These are phyloP conservation scores for Solanum corneliomulleri DNA, from an alignment of 257 asterid species.

Conservation along the genomic window DNA sequence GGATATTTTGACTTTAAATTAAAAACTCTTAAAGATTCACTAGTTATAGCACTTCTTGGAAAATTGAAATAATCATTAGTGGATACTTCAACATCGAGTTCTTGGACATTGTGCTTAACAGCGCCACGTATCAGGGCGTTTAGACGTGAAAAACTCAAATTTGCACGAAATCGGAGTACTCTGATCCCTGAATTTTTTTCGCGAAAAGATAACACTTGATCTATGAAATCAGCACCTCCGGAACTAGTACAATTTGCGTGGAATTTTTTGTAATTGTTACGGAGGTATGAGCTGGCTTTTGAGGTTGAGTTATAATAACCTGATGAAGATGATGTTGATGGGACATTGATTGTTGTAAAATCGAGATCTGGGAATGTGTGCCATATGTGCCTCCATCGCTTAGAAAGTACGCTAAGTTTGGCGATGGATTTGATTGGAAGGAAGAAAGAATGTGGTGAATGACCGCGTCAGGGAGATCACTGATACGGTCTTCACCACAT, in stretches of 20 bases:
- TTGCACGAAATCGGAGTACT: slow-evolving; percentile 41
- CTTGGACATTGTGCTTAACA: slow-evolving; percentile 51
- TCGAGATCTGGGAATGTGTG: slow-evolving; percentile 73
- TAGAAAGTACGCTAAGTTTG: slow-evolving; percentile 46
- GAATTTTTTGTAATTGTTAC: not conserved
- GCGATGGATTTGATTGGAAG: slow-evolving; percentile 61
- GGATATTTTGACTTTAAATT: slow-evolving; percentile 47
- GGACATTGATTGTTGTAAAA: slow-evolving; percentile 32
- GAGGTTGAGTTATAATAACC: not conserved
- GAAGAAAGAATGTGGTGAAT: slow-evolving; percentile 44
- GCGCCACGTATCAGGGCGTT: slow-evolving; percentile 49
- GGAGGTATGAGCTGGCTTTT: not conserved
- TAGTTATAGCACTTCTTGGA: slow-evolving; percentile 38
- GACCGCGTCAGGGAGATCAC: slow-evolving; percentile 66
- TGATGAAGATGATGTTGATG: not conserved
- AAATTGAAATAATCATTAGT: slow-evolving; percentile 60
- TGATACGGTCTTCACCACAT: slow-evolving; percentile 38
- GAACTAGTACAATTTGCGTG: slow-evolving; percentile 1
- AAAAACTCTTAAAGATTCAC: slow-evolving; percentile 35
- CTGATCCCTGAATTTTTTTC: slow-evolving; percentile 36
- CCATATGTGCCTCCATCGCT: slow-evolving; percentile 58
- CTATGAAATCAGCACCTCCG: slow-evolving; percentile 27
- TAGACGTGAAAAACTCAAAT: slow-evolving; percentile 36
- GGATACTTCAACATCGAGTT: slow-evolving; percentile 60
- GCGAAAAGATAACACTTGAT: slow-evolving; percentile 36